Evolutionary conservation across 768 basidiomycete species (phyloP).

Genomic region (Trametes coccinea): DNA sequence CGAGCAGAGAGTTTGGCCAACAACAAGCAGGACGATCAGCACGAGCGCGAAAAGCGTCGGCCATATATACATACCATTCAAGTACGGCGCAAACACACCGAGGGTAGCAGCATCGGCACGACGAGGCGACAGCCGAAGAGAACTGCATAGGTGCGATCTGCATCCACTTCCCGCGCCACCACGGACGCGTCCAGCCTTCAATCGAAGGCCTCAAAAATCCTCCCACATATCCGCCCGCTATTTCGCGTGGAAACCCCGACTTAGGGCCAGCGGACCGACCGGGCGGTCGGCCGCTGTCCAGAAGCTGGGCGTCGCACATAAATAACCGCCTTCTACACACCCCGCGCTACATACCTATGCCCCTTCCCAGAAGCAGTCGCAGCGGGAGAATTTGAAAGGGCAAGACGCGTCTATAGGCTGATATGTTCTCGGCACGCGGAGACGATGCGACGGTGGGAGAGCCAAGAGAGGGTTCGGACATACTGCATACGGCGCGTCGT

Average conservation of each 20-base stretch:
- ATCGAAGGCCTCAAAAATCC: too few species aligned
- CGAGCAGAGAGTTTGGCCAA: too few species aligned
- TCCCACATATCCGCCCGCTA: not conserved
- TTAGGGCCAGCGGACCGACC: conserved; percentile 18
- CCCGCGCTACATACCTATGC: not conserved
- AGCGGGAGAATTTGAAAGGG: not conserved
- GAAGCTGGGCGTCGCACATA: not conserved
- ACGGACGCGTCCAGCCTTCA: too few species aligned
- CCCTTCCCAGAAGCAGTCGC: not conserved
- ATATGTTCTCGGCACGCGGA: not conserved
- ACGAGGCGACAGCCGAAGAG: too few species aligned
- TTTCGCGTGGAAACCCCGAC: conserved; percentile 10
- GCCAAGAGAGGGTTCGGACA: not conserved
- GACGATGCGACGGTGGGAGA: not conserved
- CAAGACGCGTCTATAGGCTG: not conserved
- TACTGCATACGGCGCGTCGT: not conserved
- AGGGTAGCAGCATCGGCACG: too few species aligned
- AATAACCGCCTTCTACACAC: not conserved
- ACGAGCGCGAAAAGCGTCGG: too few species aligned
- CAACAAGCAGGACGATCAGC: too few species aligned
- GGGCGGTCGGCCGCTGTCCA: not conserved
- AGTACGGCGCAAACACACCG: too few species aligned
- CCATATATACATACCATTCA: too few species aligned
- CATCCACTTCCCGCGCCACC: too few species aligned
- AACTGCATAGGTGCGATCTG: too few species aligned